Base-by-base conservation (phyloP, 177 flowering plant species). In the Vitis hybrid region DNA sequence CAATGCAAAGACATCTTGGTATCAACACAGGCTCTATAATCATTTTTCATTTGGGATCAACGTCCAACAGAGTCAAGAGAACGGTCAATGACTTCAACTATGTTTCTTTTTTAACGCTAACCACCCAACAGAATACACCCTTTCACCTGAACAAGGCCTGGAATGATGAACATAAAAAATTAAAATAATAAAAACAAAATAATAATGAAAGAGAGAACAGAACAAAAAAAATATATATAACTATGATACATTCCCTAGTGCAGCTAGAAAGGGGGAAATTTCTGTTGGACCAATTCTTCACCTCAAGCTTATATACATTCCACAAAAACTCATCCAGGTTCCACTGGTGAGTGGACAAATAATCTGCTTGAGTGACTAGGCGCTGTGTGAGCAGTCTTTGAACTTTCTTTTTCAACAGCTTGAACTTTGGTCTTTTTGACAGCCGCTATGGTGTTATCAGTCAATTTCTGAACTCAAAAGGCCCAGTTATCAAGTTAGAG, bases 401-500 rank as follows among this genome's bases (percentile, higher is more conserved):
- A 12, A n/a, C 57, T 19, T 57, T 17, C 57, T 47, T 52, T 63
- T 28, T 61, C 8, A 31, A 33, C 53, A 67, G 58, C 15, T 5
- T 19, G 68, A 67, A 20, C 64, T 24, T 13, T 55, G 17, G 44
- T 38, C 28, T 11, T 12, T 8, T 15, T 17, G 19, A 13, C 20
- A 10, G 53, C 31, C 0, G 0, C 12, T n/a, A 20, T 10, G 15
- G 10, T 44, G 22, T n/a, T 59, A 44, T 28, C n/a, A 8, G 44
- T 63, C 66, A 70, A 50, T 67, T 65, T 24, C 11, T 13, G 49
- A 7, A 18, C n/a, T 0, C 9, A 8, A 14, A 44, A n/a, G 11
- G 19, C 12, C 13, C 50, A 22, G 24, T 50, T 54, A 22, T 88
- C 86, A 89, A 9, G 90, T 85, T 12, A 72, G 75, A 11, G 92